Conservation (phyloP, 768 basidiomycete genomes). For the Wakefieldia striispora region DNA sequence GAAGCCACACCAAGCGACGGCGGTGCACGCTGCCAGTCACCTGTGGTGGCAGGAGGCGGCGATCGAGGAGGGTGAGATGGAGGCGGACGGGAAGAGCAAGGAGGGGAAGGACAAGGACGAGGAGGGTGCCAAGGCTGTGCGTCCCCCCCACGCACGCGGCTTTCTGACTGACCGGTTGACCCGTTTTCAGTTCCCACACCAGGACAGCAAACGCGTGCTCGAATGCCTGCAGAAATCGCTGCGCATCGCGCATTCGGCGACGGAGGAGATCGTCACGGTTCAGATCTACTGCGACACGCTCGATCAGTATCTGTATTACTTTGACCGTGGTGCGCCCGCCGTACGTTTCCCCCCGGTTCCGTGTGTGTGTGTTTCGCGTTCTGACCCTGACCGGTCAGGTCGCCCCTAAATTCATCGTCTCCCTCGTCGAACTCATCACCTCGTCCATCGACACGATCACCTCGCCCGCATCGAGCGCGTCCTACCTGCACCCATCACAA, state of each 20-base stretch:
- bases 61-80: conserved; percentile 41
- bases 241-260: conserved; percentile 93
- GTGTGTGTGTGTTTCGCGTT: neutral
- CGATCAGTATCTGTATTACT: conserved; percentile 94
- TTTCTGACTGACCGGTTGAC: too few species aligned
- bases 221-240: conserved; percentile 97
- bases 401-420: conserved; percentile 95
- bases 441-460: conserved; percentile 91
- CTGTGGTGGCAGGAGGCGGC: conserved; percentile 92
- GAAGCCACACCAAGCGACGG: conserved; percentile 96
- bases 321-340: conserved; percentile 89
- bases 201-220: conserved; percentile 95
- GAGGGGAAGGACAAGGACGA: conserved; percentile 37
- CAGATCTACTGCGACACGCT: conserved; percentile 96
- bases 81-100: conserved; percentile 19
- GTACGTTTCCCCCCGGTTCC: conserved; percentile 45
- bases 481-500: conserved; percentile 82
- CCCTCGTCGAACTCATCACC: conserved; percentile 92
- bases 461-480: conserved; percentile 44
- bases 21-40: conserved; percentile 93
- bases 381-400: conserved; percentile 45
- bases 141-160: conserved; percentile 26
- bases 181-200: conserved; percentile 64
- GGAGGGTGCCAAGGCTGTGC: conserved; percentile 50
- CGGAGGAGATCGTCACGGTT: conserved; percentile 95